These are phyloP conservation scores for Polytrichum formosum DNA, from an alignment of 225 moss, liverwort and hornwort genomes.

Conservation along the genomic window DNA sequence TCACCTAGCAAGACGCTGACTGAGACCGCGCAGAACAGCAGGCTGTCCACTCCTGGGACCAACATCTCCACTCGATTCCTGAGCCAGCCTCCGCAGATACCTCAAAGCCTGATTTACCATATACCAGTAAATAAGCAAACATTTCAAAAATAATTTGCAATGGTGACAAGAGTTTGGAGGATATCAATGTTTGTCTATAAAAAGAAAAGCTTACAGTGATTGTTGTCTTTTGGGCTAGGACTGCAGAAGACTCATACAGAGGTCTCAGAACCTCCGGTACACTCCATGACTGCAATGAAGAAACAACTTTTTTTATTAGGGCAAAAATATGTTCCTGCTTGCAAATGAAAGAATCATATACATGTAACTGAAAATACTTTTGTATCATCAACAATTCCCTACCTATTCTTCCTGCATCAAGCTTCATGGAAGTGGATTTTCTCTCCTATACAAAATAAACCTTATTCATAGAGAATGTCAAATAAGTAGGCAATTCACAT, in stretches of 20 bases:
- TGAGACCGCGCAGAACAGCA: conserved; percentile 66
- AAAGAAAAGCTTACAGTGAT: conserved; percentile 33
- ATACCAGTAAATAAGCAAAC: not conserved
- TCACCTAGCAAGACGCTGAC: conserved; percentile 81
- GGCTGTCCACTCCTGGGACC: conserved; percentile 62
- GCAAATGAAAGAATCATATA: not conserved
- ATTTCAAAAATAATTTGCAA: not conserved
- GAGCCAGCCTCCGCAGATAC: conserved; percentile 59
- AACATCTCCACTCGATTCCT: conserved; percentile 56
- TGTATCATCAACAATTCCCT: not conserved
- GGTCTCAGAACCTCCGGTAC: conserved; percentile 70
- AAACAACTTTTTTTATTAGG: not conserved
- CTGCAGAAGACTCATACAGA: conserved; percentile 66
- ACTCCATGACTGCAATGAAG: conserved; percentile 49
- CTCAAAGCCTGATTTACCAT: conserved; percentile 51
- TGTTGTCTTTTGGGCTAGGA: conserved; percentile 65
- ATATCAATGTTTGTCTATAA: not conserved
- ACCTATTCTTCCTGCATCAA: not conserved
- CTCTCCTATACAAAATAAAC: not conserved
- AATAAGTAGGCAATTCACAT: too few species aligned
- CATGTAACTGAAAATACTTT: not conserved
- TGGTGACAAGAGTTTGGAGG: not conserved
- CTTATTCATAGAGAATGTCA: too few species aligned
- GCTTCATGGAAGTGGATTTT: not conserved
- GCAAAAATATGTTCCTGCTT: not conserved